Base-by-base conservation (phyloP, 179 eudicot genomes). In the Pouteria campechiana region DNA sequence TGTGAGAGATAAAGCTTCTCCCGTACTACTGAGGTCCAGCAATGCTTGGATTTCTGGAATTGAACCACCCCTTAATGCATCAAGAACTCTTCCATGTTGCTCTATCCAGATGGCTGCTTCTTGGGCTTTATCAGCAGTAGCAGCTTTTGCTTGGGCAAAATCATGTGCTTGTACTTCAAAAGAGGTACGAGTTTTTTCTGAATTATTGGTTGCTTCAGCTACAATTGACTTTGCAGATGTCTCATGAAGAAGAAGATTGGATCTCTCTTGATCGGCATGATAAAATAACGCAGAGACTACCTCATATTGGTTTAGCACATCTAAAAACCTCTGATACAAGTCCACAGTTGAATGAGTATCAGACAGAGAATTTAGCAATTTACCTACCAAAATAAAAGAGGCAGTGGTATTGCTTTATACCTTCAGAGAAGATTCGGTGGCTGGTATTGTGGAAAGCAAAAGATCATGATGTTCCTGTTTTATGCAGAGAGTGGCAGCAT, bases 401-500 rank as follows among this genome's bases (percentile, higher is more conserved):
- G 50, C 22, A 35, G 27, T 6, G 16, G 13, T 32, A 52, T n/a
- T 18, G 28, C 15, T 29, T 34, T 72, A 38, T 54, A 88, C 99
- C 96, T 80, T 78, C 48, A 93, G 76, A 44, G 86, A 72, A 55
- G 83, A 80, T 61, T 80, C 96, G 62, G 83, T 72, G 46, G 96
- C 80, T 29, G 99, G 96, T 48, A 79, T 66, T 52, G 74, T 68
- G 61, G 76, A 63, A 52, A 93, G 57, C 50, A 93, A 43, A 54
- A 88, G 86, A 69, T 93, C 95, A 68, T 93, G 96, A 72, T 88
- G 95, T 58, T 93, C 96, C 99, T 93, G 81, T n/a, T 33, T 32
- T n/a, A n/a, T n/a, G n/a, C n/a, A n/a, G n/a, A n/a, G n/a, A n/a
- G n/a, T n/a, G n/a, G n/a, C n/a, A n/a, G n/a, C n/a, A n/a, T n/a